Conservation (phyloP, 2,329 filamentous ascomycete species). For the Ceratocystis harringtonii region DNA sequence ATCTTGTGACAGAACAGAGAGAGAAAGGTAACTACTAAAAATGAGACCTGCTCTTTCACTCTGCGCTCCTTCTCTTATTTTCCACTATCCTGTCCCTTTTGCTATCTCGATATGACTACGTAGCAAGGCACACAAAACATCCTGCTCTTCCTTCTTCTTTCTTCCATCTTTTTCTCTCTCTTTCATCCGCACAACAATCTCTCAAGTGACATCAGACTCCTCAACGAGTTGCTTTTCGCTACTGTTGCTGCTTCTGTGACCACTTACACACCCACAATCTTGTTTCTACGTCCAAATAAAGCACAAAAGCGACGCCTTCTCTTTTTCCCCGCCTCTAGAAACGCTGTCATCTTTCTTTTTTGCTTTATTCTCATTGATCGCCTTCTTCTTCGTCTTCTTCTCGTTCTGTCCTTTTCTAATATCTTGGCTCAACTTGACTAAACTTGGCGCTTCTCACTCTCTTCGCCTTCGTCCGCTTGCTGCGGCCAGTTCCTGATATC, state of each 20-base stretch:
- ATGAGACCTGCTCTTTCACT: background rate
- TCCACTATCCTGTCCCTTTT: conserved; percentile 2
- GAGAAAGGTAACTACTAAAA: background rate
- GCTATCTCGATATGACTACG: conserved; percentile 5
- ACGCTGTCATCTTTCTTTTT: too few species aligned
- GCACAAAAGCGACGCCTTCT: too few species aligned
- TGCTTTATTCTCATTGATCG: too few species aligned
- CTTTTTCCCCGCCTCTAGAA: too few species aligned
- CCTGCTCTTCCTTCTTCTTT: background rate
- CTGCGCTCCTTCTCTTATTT: background rate
- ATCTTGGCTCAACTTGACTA: too few species aligned
- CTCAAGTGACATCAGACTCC: background rate
- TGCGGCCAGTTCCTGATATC: too few species aligned
- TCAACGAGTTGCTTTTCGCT: background rate
- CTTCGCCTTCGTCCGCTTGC: too few species aligned
- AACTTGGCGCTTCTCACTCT: too few species aligned
- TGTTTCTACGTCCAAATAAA: too few species aligned
- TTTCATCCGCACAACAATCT: background rate
- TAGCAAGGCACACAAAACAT: background rate
- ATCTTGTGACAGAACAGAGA: background rate
- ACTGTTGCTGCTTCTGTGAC: background rate
- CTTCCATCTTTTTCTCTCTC: background rate
- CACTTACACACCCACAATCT: too few species aligned
- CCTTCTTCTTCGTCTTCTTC: too few species aligned
- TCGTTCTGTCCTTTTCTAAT: too few species aligned